Conservation (phyloP, 1,284 basidiomycete species). For the Porodaedalea pini region DNA sequence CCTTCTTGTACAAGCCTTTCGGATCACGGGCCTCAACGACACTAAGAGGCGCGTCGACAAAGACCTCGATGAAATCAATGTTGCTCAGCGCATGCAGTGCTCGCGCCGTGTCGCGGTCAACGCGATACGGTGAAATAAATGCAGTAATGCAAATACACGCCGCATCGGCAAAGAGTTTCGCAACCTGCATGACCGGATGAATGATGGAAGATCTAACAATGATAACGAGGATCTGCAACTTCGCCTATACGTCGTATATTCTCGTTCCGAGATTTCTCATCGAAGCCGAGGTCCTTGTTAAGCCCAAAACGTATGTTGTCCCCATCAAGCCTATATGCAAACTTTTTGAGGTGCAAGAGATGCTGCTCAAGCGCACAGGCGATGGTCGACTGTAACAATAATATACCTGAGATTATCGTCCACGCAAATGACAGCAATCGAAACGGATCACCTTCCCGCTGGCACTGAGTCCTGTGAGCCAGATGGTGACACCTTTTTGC, state of each 20-base stretch:
- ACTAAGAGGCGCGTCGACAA: conserved; percentile 85
- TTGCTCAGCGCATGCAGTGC: conserved; percentile 73
- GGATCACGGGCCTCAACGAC: conserved; percentile 94
- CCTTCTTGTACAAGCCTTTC: conserved; percentile 98
- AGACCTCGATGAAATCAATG: conserved; percentile 92
- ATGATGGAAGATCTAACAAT: neutral
- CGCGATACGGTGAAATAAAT: conserved; percentile 97
- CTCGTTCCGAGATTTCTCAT: conserved; percentile 91
- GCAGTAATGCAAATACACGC: conserved; percentile 87
- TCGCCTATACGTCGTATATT: conserved; percentile 98
- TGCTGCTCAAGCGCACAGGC: conserved; percentile 97
- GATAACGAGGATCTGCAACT: conserved; percentile 40
- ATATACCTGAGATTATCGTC: neutral
- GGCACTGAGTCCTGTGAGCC: conserved; percentile 93
- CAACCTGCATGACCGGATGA: conserved; percentile 55
- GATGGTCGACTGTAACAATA: conserved; percentile 79
- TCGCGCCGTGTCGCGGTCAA: conserved; percentile 84
- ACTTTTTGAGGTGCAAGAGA: conserved; percentile 82
- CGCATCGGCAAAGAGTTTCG: conserved; percentile 91
- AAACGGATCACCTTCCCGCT: conserved; percentile 70
- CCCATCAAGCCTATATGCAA: conserved; percentile 91
- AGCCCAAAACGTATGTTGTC: conserved; percentile 97
- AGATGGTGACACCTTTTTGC: conserved; percentile 87
- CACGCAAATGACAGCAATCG: neutral
- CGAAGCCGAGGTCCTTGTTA: conserved; percentile 98